phyloP scores from a whole-genome alignment of 2,329 filamentous ascomycete species.

The Ophiostoma australiae region DNA sequence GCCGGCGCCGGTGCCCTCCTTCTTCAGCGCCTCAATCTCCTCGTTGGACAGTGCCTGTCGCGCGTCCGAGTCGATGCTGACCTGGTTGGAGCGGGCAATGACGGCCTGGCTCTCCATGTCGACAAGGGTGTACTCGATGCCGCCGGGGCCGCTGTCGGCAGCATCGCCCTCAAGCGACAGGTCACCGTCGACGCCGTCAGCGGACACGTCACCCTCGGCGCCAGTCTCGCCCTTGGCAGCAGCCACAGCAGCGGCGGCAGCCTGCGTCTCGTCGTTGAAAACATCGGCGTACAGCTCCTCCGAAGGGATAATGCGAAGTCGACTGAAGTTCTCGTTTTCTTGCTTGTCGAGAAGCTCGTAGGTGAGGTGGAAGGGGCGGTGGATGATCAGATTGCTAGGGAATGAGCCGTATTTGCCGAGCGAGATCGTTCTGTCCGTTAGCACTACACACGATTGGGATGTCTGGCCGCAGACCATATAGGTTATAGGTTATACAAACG shows the following conservation, averaged over 20 bases:
- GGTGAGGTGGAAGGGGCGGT: constrained; percentile 86
- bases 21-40: constrained; percentile 71
- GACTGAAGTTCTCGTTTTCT: constrained; percentile 59
- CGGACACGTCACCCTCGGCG: not conserved
- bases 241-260: constrained; percentile 33
- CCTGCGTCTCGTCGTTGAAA: constrained; percentile 43
- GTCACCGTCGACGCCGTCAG: not conserved
- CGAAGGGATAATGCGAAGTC: constrained; percentile 72
- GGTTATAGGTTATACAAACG: constrained; percentile 39
- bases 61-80: constrained; percentile 48
- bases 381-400: constrained; percentile 79
- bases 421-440: constrained; percentile 63
- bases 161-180: constrained; percentile 34
- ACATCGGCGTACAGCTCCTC: constrained; percentile 80
- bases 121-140: constrained; percentile 44
- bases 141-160: constrained; percentile 31
- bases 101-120: constrained; percentile 45
- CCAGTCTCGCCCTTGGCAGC: constrained; percentile 16
- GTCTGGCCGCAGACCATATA: not conserved
- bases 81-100: constrained; percentile 53
- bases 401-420: constrained; percentile 92
- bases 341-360: constrained; percentile 78
- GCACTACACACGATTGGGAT: not conserved
- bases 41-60: constrained; percentile 68
- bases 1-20: constrained; percentile 69